Percentiles rank a stretch among this genome's conserved stretches.
These are phyloP conservation scores for Nemania sp. DNA, from an alignment of 2,329 filamentous ascomycete genomes.

Conservation along the genomic window DNA sequence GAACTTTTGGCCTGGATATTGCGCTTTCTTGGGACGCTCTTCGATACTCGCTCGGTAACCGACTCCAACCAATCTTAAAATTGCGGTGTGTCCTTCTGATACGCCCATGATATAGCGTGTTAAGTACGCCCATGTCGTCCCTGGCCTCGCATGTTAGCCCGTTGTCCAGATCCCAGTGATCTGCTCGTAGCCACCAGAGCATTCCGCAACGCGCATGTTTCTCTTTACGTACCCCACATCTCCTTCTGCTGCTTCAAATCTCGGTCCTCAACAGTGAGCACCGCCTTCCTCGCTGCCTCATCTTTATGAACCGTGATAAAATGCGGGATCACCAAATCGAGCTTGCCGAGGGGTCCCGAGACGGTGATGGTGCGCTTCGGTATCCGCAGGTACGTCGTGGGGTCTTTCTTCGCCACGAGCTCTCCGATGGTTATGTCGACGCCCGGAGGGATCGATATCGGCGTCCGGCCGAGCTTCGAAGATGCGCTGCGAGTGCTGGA, in stretches of 20 bases:
- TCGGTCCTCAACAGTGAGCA: slow-evolving; percentile 70
- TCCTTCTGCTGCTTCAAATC: slow-evolving; percentile 75
- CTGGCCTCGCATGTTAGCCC: slow-evolving; percentile 48
- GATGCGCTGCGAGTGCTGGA: slow-evolving; percentile 67
- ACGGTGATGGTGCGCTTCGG: slow-evolving; percentile 72
- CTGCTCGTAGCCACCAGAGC: neutral
- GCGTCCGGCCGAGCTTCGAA: slow-evolving; percentile 85
- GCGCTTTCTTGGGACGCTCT: slow-evolving; percentile 69
- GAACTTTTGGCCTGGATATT: slow-evolving; percentile 83
- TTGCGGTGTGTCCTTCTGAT: slow-evolving; percentile 92
- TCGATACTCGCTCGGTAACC: slow-evolving; percentile 92
- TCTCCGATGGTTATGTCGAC: slow-evolving; percentile 77
- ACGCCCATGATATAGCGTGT: slow-evolving; percentile 91
- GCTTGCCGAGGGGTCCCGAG: slow-evolving; percentile 78
- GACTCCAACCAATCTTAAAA: slow-evolving; percentile 90
- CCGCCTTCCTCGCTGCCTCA: slow-evolving; percentile 61
- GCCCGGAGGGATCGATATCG: slow-evolving; percentile 79
- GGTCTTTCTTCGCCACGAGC: slow-evolving; percentile 55
- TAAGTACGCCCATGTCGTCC: slow-evolving; percentile 86
- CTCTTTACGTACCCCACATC: slow-evolving; percentile 79
- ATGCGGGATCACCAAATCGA: slow-evolving; percentile 76
- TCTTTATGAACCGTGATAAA: slow-evolving; percentile 77
- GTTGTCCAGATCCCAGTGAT: neutral
- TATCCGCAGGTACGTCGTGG: slow-evolving; percentile 63
- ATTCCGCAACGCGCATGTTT: neutral